Percentiles rank a stretch among this genome's conserved stretches.
Conservation (phyloP, 345 rosid species). For the Trapa bicornis region DNA sequence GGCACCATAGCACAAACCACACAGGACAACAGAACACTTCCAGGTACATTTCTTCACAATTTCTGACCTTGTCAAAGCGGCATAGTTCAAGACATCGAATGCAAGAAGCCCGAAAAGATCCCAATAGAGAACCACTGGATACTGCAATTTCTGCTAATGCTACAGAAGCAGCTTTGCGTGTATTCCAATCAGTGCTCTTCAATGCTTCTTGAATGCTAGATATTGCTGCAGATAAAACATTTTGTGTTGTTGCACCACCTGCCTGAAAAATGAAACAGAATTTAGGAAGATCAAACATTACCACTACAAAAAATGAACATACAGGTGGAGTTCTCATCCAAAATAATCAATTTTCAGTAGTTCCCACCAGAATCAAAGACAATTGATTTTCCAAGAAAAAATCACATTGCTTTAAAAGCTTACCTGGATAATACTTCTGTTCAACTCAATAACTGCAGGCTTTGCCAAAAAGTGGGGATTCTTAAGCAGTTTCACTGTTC, state of each 20-base stretch:
- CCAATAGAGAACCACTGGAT: conserved; percentile 49
- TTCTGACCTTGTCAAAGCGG: conserved; percentile 76
- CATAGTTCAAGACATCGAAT: conserved; percentile 66
- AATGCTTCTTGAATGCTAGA: conserved; percentile 67
- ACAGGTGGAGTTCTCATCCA: not conserved
- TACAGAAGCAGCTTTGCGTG: conserved; percentile 83
- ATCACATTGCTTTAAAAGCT: not conserved
- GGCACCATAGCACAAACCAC: conserved; percentile 2
- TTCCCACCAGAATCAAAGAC: not conserved
- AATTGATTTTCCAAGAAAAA: not conserved
- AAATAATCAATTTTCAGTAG: not conserved
- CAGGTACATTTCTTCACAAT: not conserved
- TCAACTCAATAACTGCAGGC: conserved; percentile 71
- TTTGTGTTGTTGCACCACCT: conserved; percentile 65
- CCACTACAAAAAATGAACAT: not conserved
- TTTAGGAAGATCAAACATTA: not conserved
- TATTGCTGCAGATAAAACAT: conserved; percentile 52
- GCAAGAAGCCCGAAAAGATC: conserved; percentile 58
- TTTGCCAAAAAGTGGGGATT: conserved; percentile 79
- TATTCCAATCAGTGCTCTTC: conserved; percentile 67
- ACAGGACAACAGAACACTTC: not conserved
- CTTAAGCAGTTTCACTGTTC: conserved; percentile 65
- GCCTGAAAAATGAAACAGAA: conserved; percentile 50
- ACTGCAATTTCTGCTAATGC: conserved; percentile 74
- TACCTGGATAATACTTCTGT: conserved; percentile 67